Evolutionary conservation across 2,329 filamentous ascomycete genomes (phyloP), one percentile per base, ranked within the genome.

Genomic region (Colletotrichum camelliae): DNA sequence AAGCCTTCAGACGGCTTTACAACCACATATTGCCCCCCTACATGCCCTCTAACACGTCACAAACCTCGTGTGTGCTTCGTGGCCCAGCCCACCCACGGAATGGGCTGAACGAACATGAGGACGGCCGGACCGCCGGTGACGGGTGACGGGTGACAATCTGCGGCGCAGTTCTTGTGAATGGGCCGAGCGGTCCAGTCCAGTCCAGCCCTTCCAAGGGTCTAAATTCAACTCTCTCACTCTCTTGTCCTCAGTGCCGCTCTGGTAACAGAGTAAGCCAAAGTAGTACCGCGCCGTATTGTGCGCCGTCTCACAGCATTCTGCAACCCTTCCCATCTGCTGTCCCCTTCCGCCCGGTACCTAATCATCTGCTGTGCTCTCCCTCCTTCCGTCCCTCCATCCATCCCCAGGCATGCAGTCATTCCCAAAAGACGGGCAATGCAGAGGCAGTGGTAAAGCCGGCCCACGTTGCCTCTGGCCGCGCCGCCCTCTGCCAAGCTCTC

Each of bases 101-200:
- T 68, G 70, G 69, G 27, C 43, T n/a, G n/a, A 24, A 10, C 43
- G 10, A 52, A 52, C 43, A 21, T 62, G 31, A 39, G 52, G 69
- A 35, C 69, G 61, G 39, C 61, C 43, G 21, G 55, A 58, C 61
- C 31, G 55, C 62, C n/a, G 39, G 35, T 60, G 70, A 73, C 73
- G 57, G 70, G 58, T 73, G 70, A 68, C 70, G 57, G 70, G 58
- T 73, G 70, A 68, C 70, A 68, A 67, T 75, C 12, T 27, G 67
- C 72, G 52, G 55, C 68, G 57, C 61, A 67, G 52, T 55, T 27
- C 21, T 65, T 13, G 37, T 29, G 21, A 64, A 37, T 55, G 55
- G 52, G 55, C 55, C 62, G 73, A 64, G 68, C 67, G n/a, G 57
- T 58, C 66, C 39, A 74, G 13, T 27, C 33, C 21, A 27, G 13